Percentiles rank a stretch among this genome's conserved stretches.
These are phyloP conservation scores for Taphrina confusa DNA, from an alignment of 1,139 yeast species.

Conservation along the genomic window DNA sequence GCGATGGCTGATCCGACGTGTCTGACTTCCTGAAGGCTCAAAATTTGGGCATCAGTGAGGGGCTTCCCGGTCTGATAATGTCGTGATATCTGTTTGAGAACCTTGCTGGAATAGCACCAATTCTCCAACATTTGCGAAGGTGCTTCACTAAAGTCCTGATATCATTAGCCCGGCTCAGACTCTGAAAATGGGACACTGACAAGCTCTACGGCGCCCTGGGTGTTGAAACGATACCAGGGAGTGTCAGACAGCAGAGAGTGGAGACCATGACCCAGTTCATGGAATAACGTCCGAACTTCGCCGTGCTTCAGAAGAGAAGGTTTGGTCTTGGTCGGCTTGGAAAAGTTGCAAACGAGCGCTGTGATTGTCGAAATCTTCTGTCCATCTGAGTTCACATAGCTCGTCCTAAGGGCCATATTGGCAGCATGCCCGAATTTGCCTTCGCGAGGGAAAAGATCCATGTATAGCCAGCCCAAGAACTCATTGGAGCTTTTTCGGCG, in stretches of 20 bases:
- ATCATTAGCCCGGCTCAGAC: conserved; percentile 48
- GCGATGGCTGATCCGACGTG: conserved; percentile 73
- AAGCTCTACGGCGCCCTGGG: conserved; percentile 2
- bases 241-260: conserved; percentile 74
- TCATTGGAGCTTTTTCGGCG: conserved; percentile 65
- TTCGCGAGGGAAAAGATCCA: conserved; percentile 81
- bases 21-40: conserved; percentile 64
- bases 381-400: conserved; percentile 55
- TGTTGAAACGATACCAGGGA: conserved; percentile 62
- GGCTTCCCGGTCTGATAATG: conserved; percentile 65
- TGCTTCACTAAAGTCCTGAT: conserved; percentile 85
- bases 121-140: conserved; percentile 88
- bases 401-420: conserved; percentile 69
- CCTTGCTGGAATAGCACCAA: conserved; percentile 78
- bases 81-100: conserved; percentile 60
- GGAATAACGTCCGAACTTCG: conserved; percentile 83
- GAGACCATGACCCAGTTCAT: conserved; percentile 86
- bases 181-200: background rate
- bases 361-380: conserved; percentile 67
- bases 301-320: conserved; percentile 76
- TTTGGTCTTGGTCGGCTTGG: conserved; percentile 68
- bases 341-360: conserved; percentile 80
- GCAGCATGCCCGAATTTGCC: conserved; percentile 90
- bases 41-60: conserved; percentile 60
- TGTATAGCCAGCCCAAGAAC: conserved; percentile 75